Conservation (phyloP, 306 rosid genomes). For the Dicorynia guianensis region DNA sequence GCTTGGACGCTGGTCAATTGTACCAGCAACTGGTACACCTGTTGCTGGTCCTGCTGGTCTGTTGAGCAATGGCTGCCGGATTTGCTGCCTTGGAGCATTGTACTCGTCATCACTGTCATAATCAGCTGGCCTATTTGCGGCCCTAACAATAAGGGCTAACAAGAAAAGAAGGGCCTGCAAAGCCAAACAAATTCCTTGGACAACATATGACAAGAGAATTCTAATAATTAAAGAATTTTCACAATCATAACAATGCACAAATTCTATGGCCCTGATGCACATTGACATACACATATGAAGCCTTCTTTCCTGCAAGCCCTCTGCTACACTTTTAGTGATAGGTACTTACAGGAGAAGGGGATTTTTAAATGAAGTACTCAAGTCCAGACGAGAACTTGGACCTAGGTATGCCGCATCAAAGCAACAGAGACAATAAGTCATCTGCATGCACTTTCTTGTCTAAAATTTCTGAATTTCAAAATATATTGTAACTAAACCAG, state of each 20-base stretch:
- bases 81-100: slow-evolving; percentile 74
- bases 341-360: slow-evolving; percentile 18
- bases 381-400: slow-evolving; percentile 2
- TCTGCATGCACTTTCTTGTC: background rate
- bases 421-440: slow-evolving; percentile 17
- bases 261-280: background rate
- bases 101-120: slow-evolving; percentile 96
- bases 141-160: slow-evolving; percentile 81
- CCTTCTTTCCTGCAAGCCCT: slow-evolving; percentile 20
- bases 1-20: slow-evolving; percentile 72
- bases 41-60: slow-evolving; percentile 73
- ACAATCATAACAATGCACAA: background rate
- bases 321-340: background rate
- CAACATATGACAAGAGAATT: slow-evolving; percentile 19
- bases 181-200: slow-evolving; percentile 31
- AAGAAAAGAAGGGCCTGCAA: slow-evolving; percentile 84
- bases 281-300: slow-evolving; percentile 15
- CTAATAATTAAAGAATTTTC: background rate
- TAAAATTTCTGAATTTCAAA: slow-evolving; percentile 1
- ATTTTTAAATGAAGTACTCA: slow-evolving; percentile 2
- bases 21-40: slow-evolving; percentile 83
- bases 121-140: slow-evolving; percentile 76
- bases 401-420: background rate
- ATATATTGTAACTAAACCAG: background rate
- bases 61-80: slow-evolving; percentile 82